Evolutionary conservation across 441 rosid genomes (phyloP), one percentile per base, ranked within the genome.

Genomic region (California macrophylla): DNA sequence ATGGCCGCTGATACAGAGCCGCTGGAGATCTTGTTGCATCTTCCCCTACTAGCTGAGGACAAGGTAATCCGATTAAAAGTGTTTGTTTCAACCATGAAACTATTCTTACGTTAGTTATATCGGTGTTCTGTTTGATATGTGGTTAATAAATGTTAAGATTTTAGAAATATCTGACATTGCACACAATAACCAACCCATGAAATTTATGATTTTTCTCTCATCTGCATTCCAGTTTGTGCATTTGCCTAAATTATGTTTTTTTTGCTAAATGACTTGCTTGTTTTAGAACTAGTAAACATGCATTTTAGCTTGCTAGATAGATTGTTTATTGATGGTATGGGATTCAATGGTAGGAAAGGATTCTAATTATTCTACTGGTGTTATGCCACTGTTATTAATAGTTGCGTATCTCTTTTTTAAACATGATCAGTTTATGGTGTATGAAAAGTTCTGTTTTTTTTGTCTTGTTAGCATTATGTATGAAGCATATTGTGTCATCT

Each of bases 1-100:
- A 89, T 93, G 98, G 98, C 97, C 7, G 94, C 97, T 0, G 96
- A 91, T 65, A 82, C 96, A 0, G 94, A 91, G 75, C 94, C 98
- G 1, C 89, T 91, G 13, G 98, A 93, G 88, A 93, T 91, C 80
- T 88, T 91, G 54, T 86, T 91, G 62, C 98, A 93, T 75, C 86
- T 93, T 38, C 98, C 98, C 2, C 68, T 90, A 66, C 90, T 93
- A 20, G 97, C 97, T 0, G 98, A 91, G 71, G 97, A 91, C 72
- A 91, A 93, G 98, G 97, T 91, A 67, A 6, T 54, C 8, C 13
- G 1, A 23, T 21, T 54, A 20, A 54, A 47, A 21, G 10, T 54
- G 21, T 18, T 72, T 10, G 0, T 6, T n/a, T 3, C 34, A 29
- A 6, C 0, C 12, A 16, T 50, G 32, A 3, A n/a, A 6, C 36